Conservation (phyloP, 2,329 filamentous ascomycete genomes). For the Diaporthe destruens region DNA sequence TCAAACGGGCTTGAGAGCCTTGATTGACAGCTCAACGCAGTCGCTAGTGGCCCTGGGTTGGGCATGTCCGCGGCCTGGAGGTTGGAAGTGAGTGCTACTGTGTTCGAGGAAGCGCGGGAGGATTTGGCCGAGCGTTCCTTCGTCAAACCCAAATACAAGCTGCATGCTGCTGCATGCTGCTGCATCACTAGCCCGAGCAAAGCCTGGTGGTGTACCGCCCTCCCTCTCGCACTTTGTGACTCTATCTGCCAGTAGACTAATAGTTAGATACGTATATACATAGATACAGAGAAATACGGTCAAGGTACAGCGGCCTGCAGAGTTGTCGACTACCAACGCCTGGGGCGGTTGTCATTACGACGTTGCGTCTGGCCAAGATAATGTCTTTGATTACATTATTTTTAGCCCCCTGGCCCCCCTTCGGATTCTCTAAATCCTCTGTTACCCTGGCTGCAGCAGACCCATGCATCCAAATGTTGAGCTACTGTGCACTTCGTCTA, state of each 20-base stretch:
- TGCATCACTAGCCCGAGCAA: conserved; percentile 35
- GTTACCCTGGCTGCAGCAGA: conserved; percentile 24
- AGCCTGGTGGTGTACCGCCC: background rate
- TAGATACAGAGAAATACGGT: background rate
- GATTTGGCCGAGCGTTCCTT: conserved; percentile 21
- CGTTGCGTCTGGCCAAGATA: conserved; percentile 24
- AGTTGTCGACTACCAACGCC: background rate
- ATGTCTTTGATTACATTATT: conserved; percentile 16
- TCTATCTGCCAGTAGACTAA: background rate
- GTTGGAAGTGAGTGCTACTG: conserved; percentile 10
- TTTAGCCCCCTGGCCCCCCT: conserved; percentile 3
- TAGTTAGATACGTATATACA: background rate
- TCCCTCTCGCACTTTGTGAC: conserved; percentile 8
- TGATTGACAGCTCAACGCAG: conserved; percentile 6
- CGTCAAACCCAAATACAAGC: conserved; percentile 6
- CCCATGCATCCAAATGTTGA: conserved; percentile 16
- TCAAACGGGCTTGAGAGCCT: background rate
- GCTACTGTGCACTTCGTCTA: conserved; percentile 18
- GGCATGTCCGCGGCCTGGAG: background rate
- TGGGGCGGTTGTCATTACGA: background rate
- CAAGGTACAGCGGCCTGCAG: conserved; percentile 1
- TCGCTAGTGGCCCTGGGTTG: background rate
- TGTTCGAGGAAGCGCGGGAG: conserved; percentile 23
- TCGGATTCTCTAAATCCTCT: conserved; percentile 22
- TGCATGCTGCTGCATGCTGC: conserved; percentile 1